Evolutionary conservation across 495 filamentous ascomycete species (phyloP), one percentile per base, ranked within the genome.

Genomic region (Neurospora sp.): DNA sequence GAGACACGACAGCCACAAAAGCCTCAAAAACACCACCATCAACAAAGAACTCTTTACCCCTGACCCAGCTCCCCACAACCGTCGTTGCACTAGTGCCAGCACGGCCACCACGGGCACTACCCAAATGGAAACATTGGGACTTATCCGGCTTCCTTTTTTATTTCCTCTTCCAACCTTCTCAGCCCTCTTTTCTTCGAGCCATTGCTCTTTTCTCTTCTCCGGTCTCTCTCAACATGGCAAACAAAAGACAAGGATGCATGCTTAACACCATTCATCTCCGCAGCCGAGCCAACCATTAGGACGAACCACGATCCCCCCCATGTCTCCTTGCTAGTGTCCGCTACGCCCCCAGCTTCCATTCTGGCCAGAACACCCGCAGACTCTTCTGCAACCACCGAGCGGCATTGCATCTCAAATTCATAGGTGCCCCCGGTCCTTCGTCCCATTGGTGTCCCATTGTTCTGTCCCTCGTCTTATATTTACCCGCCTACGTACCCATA

Each of bases 341-440:
- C 53, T 66, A 37, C 53, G 53, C 53, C 53, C 53, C 53, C 53
- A 35, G 53, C 53, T 66, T 66, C 53, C 53, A 66, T 66, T 66
- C 42, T 71, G 70, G 40, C 70, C 38, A 44, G 40, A 53, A 35
- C 42, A 39, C 18, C 40, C 22, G 14, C 53, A 66, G 53, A 61
- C 27, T 27, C 69, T 31, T 40, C 69, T 38, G 70, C 69, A 71
- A 20, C 31, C 73, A 39, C 71, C 77, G 79, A 22, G 68, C 79
- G 79, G 79, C 78, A 79, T 81, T 81, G 73, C 72, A 74, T 68
- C 74, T 27, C 72, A 81, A 78, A 78, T 78, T 80, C 72, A 66
- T 73, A 70, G 72, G 68, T 70, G 0, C 46, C 46, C 46, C 42
- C 40, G 70, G 48, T 37, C 7, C 37, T 40, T 44, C 72, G 69